Conservation (phyloP, 176 grass and related monocot genomes). For the Aegilops umbellulata region DNA sequence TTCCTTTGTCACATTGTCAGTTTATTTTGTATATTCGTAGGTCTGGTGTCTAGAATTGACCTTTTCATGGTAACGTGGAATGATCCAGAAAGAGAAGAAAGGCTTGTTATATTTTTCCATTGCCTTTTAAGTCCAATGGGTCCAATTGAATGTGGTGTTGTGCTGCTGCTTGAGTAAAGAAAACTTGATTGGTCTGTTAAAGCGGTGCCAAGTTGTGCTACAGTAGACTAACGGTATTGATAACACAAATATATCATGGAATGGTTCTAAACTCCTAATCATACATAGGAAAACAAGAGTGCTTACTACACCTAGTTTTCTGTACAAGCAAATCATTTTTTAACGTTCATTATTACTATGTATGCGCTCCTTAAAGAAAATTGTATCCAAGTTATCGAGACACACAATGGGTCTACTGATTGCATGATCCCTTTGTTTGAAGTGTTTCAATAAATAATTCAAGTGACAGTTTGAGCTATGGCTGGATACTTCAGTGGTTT, state of each 20-base stretch:
- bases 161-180: background rate
- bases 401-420: background rate
- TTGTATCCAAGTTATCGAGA: constrained; percentile 10
- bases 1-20: background rate
- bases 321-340: background rate
- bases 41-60: background rate
- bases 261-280: background rate
- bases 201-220: background rate
- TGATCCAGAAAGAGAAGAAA: background rate
- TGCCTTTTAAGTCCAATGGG: background rate
- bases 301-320: background rate
- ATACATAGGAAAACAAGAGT: background rate
- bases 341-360: background rate
- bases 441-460: background rate
- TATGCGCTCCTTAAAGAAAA: background rate
- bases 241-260: background rate
- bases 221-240: background rate
- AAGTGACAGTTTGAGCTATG: background rate
- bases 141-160: constrained; percentile 7
- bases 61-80: background rate
- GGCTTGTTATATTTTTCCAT: background rate
- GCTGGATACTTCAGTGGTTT: background rate
- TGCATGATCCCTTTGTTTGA: constrained; percentile 8
- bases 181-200: background rate
- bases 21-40: background rate